These are phyloP conservation scores for Magnaporthiopsis poae DNA, from an alignment of 2,329 filamentous ascomycete genomes.

Conservation along the genomic window DNA sequence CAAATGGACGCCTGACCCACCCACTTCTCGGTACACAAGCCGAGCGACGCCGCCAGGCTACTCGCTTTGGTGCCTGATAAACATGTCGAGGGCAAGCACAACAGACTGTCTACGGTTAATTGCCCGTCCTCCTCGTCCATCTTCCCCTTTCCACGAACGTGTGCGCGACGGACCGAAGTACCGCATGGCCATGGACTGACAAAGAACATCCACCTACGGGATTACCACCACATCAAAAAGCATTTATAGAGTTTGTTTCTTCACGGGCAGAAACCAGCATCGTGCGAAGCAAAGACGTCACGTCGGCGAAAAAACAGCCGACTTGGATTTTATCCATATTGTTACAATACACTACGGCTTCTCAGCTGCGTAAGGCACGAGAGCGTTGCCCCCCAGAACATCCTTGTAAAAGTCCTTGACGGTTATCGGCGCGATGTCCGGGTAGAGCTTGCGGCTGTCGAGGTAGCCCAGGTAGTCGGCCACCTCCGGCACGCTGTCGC, in stretches of 20 bases:
- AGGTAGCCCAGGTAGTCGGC: conserved; percentile 47
- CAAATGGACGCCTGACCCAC: too few relatives aligned
- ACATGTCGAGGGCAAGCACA: neutral
- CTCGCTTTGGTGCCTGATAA: too few relatives aligned
- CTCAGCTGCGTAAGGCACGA: neutral
- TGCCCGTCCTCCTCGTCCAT: neutral
- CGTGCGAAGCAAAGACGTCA: too few relatives aligned
- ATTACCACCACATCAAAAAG: neutral
- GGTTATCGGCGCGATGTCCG: conserved; percentile 32
- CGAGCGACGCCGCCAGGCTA: too few relatives aligned
- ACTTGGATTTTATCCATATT: neutral
- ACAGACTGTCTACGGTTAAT: neutral
- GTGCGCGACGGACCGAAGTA: neutral
- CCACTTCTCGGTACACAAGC: too few relatives aligned
- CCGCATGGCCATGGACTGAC: too few relatives aligned
- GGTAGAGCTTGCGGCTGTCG: conserved; percentile 41
- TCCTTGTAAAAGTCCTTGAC: conserved; percentile 30
- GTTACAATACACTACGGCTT: neutral
- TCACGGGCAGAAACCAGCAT: too few relatives aligned
- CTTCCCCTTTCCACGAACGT: too few relatives aligned
- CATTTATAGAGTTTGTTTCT: too few relatives aligned
- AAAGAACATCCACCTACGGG: too few relatives aligned
- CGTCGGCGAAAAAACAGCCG: neutral
- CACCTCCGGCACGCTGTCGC: conserved; percentile 42
- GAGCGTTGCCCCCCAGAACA: conserved; percentile 29